Conservation (phyloP, 345 rosid species). For the Mallotus nudiflorus region DNA sequence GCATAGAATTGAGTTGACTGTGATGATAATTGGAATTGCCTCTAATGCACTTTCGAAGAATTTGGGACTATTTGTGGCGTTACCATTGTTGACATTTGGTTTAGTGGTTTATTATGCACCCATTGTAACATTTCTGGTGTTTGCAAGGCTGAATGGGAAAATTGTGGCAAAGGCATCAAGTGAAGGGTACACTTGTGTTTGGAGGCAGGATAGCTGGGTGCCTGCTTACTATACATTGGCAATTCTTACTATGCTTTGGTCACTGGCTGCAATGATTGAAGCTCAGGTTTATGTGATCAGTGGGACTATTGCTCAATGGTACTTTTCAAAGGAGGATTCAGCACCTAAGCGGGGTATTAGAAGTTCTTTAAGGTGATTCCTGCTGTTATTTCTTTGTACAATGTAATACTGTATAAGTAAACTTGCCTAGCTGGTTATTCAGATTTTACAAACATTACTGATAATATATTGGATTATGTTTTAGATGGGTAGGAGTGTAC, state of each 20-base stretch:
- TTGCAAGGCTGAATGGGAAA: slow-evolving; percentile 70
- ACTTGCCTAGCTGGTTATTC: not conserved
- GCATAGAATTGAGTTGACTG: slow-evolving; percentile 78
- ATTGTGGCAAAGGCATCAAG: slow-evolving; percentile 54
- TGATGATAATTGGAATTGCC: slow-evolving; percentile 69
- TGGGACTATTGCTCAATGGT: slow-evolving; percentile 86
- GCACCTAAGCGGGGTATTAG: slow-evolving; percentile 64
- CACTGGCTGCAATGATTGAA: slow-evolving; percentile 71
- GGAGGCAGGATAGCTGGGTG: slow-evolving; percentile 95
- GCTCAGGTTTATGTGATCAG: slow-evolving; percentile 88
- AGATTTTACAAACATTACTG: not conserved
- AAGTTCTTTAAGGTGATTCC: slow-evolving; percentile 71
- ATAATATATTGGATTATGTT: not conserved
- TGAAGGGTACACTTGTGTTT: slow-evolving; percentile 61
- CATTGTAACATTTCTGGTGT: slow-evolving; percentile 77
- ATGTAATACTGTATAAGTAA: not conserved
- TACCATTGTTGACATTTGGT: slow-evolving; percentile 62
- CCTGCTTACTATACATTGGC: slow-evolving; percentile 83
- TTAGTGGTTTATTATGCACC: slow-evolving; percentile 66
- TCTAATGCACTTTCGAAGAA: slow-evolving; percentile 78
- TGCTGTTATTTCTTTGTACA: slow-evolving; percentile 3
- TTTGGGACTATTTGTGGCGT: slow-evolving; percentile 59
- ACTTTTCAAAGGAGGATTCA: slow-evolving; percentile 72
- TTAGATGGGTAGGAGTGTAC: not conserved
- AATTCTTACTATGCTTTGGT: slow-evolving; percentile 85